Base-by-base conservation (phyloP, 192 early-diverging fungal species). In the Backusella westeae region DNA sequence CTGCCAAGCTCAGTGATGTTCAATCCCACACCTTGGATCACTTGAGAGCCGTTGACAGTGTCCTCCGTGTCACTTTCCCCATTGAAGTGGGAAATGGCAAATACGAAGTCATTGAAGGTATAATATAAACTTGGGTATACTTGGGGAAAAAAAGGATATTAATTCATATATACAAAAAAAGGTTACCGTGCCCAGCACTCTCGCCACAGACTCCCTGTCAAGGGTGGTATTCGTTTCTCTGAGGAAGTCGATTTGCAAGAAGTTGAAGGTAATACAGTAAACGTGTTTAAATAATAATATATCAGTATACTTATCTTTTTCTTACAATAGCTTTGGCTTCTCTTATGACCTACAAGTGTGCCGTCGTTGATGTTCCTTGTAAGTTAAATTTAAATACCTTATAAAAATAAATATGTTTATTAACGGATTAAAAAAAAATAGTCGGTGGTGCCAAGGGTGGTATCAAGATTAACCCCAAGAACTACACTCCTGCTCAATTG, bases 311-410 rank as follows among this genome's bases (percentile, higher is more conserved):
- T 49, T 49, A 49, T 44, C 5, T 19, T n/a, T 7, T 49, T 49
- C 46, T 44, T 44, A 44, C 6, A 82, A 44, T 19, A 82, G 94
- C 94, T 9, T 86, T 95, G 66, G 92, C 94, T 19, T 89, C 93
- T 10, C 83, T 95, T 67, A 95, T 95, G 94, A 94, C 94, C 41
- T 95, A 87, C 85, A 95, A 95, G 85, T 94, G 93, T 77, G 94
- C 94, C 41, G 91, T 94, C 15, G 93, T 95, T 26, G 93, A 95
- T 77, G 94, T 95, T 74, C 94, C 94, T 68, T 95, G 90, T 86
- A 77, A 90, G 91, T 71, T 82, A 4, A 3, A 83, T 41, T 59
- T 19, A 35, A 42, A 56, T n/a, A 10, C 19, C 5, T 32, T 63
- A 26, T 14, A 9, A 1, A 42, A 34, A 23, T 10, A 7, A 41